These are phyloP conservation scores for Elongisporangium undulatum DNA, from an alignment of 352 stramenopile species.

Conservation along the genomic window DNA sequence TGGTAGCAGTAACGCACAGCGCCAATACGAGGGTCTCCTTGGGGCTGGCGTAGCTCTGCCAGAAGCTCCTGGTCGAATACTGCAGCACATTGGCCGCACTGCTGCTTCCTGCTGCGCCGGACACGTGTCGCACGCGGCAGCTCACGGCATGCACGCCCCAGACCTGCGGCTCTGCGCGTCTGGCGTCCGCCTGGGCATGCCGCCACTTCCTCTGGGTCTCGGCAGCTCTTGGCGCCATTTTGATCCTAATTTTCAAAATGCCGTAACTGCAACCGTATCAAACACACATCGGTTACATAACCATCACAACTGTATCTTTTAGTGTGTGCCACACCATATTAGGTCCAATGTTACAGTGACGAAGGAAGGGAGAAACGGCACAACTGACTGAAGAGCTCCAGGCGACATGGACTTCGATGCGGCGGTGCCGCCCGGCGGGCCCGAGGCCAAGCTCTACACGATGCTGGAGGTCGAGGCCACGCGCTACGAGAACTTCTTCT, in stretches of 20 bases:
- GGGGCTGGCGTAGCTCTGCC: conserved; percentile 52
- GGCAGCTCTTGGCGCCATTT: background rate
- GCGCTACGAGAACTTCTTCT: conserved; percentile 62
- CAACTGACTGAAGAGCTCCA: background rate
- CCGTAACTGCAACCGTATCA: background rate
- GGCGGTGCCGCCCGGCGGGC: conserved; percentile 6
- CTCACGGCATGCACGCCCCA: conserved; percentile 11
- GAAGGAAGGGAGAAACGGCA: background rate
- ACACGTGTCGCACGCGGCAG: conserved; percentile 39
- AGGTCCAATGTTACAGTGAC: background rate
- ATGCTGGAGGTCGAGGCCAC: conserved; percentile 59
- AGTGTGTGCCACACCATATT: background rate
- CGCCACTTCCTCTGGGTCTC: background rate
- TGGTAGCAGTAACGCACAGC: conserved; percentile 26
- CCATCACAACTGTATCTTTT: too few species aligned
- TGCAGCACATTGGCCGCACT: conserved; percentile 33
- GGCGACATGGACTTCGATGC: conserved; percentile 12
- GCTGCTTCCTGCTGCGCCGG: conserved; percentile 20
- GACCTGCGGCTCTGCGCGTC: background rate
- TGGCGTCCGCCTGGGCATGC: background rate
- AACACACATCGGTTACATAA: background rate
- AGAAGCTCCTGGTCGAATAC: conserved; percentile 52
- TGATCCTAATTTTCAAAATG: background rate
- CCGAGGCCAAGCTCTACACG: conserved; percentile 36
- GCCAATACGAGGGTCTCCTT: conserved; percentile 50